phyloP scores from a whole-genome alignment of 148 eudicot genomes.

The Fagopyrum tataricum region DNA sequence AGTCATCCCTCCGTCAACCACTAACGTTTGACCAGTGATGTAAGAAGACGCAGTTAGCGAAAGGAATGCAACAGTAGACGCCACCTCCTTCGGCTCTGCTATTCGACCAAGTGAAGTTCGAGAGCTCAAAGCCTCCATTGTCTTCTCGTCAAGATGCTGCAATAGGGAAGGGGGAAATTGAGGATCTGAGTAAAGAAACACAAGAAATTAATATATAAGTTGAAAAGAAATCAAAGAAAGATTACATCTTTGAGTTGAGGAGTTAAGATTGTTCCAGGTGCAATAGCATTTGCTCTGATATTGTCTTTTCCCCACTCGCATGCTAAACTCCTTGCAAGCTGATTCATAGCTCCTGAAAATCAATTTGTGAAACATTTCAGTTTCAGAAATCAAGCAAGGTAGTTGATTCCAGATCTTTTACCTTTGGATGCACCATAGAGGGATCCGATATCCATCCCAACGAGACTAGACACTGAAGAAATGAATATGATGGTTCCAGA shows the following conservation, averaged over 20 bases:
- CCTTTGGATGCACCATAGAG: conserved; percentile 47
- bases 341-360: conserved; percentile 24
- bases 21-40: conserved; percentile 54
- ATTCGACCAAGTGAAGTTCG: conserved; percentile 43
- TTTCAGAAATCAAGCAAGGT: background rate
- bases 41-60: conserved; percentile 57
- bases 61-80: conserved; percentile 48
- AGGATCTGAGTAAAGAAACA: background rate
- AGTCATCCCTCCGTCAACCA: conserved; percentile 51
- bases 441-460: conserved; percentile 26
- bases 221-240: background rate
- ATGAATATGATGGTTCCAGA: conserved; percentile 42
- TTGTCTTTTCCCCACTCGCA: conserved; percentile 73
- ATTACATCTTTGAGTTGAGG: conserved; percentile 34
- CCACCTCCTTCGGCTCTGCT: conserved; percentile 45
- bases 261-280: conserved; percentile 46
- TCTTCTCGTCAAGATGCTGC: conserved; percentile 16
- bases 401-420: too few relatives aligned
- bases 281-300: conserved; percentile 52
- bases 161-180: background rate
- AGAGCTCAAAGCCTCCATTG: conserved; percentile 22
- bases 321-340: conserved; percentile 35
- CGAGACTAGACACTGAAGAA: conserved; percentile 40
- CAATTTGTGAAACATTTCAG: background rate
- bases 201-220: background rate